Evolutionary conservation across 768 basidiomycete species (phyloP).

Genomic region (Lactarius vividus): DNA sequence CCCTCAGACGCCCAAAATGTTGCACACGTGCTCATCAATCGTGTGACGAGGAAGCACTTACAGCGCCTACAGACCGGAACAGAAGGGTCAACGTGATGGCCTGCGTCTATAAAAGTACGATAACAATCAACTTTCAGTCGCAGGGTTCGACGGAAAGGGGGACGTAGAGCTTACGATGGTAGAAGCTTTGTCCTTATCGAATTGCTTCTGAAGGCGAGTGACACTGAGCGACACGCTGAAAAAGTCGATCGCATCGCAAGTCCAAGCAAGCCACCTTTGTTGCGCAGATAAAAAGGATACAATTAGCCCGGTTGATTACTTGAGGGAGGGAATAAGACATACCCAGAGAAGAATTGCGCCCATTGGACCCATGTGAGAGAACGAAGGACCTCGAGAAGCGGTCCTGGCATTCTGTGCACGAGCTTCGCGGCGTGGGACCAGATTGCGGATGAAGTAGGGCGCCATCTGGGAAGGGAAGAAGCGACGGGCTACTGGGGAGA

Average conservation of each 20-base stretch:
- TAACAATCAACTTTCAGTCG: background rate
- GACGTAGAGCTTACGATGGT: slow-evolving; percentile 41
- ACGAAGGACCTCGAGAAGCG: slow-evolving; percentile 42
- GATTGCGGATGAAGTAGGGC: slow-evolving; percentile 27
- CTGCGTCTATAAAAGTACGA: slow-evolving; percentile 46
- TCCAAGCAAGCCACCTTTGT: slow-evolving; percentile 78
- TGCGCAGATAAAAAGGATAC: background rate
- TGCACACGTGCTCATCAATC: background rate
- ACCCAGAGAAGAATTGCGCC: slow-evolving; percentile 58
- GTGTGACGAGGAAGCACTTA: slow-evolving; percentile 31
- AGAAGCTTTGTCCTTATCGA: slow-evolving; percentile 38
- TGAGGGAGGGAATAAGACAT: background rate
- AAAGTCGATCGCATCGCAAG: slow-evolving; percentile 83
- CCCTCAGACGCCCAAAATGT: background rate
- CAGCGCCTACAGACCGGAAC: slow-evolving; percentile 78
- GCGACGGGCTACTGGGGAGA: background rate
- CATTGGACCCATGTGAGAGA: slow-evolving; percentile 49
- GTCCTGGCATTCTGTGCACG: slow-evolving; percentile 27
- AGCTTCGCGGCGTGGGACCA: slow-evolving; percentile 22
- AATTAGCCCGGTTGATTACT: background rate
- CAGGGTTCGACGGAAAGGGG: background rate
- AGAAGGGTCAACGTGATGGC: slow-evolving; percentile 91
- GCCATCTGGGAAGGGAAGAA: slow-evolving; percentile 18
- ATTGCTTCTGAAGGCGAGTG: slow-evolving; percentile 47
- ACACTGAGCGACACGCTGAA: slow-evolving; percentile 72